These are phyloP conservation scores for Imleria badia DNA, from an alignment of 768 basidiomycete genomes.

Conservation along the genomic window DNA sequence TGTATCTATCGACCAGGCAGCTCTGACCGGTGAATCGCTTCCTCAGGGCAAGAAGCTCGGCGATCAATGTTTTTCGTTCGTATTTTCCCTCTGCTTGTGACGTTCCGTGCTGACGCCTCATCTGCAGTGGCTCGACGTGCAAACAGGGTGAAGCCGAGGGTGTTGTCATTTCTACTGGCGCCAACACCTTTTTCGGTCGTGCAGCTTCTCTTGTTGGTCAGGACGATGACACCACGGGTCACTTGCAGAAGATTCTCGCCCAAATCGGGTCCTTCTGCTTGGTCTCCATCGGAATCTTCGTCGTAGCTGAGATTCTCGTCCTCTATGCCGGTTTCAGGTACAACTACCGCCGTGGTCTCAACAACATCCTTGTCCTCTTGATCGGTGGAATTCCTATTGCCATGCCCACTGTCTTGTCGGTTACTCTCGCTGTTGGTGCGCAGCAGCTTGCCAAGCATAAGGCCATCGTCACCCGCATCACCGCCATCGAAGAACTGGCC, in stretches of 20 bases:
- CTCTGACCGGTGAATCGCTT: slow-evolving; percentile 95
- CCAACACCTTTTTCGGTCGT: slow-evolving; percentile 99
- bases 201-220: slow-evolving; percentile 96
- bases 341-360: slow-evolving; percentile 88
- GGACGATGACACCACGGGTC: slow-evolving; percentile 97
- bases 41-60: slow-evolving; percentile 89
- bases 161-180: slow-evolving; percentile 96
- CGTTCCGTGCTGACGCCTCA: not conserved
- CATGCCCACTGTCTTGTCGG: slow-evolving; percentile 98
- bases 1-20: slow-evolving; percentile 97
- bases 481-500: slow-evolving; percentile 96
- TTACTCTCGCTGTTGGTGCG: slow-evolving; percentile 97
- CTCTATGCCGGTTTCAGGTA: slow-evolving; percentile 92
- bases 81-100: slow-evolving; percentile 15
- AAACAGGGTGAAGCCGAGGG: slow-evolving; percentile 99
- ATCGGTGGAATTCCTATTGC: slow-evolving; percentile 99
- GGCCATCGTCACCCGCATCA: slow-evolving; percentile 99
- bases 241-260: slow-evolving; percentile 97
- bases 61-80: slow-evolving; percentile 98
- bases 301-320: slow-evolving; percentile 89
- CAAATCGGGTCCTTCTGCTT: slow-evolving; percentile 98
- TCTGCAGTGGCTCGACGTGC: slow-evolving; percentile 85
- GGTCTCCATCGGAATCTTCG: slow-evolving; percentile 94
- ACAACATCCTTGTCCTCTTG: slow-evolving; percentile 97
- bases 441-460: slow-evolving; percentile 99